Percentiles rank a stretch among this genome's conserved stretches.
phyloP scores from a whole-genome alignment of 2,329 filamentous ascomycete species.

The Albifimbria verrucaria region DNA sequence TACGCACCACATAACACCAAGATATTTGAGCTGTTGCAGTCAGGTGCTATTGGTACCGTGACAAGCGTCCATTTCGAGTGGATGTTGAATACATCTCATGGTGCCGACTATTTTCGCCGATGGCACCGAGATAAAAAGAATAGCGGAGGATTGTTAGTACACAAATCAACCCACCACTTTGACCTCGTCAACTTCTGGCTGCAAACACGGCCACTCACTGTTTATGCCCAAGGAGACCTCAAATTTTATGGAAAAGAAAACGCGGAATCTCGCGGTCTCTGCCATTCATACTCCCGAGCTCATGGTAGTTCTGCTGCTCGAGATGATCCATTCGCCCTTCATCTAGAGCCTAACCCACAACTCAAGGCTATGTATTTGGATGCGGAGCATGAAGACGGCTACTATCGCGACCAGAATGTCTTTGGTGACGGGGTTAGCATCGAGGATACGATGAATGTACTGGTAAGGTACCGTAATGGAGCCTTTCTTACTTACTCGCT shows the following conservation, averaged over 20 bases:
- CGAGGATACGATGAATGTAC: slow-evolving; percentile 60
- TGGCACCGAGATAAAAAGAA: slow-evolving; percentile 62
- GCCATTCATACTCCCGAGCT: slow-evolving; percentile 47
- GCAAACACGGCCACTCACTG: slow-evolving; percentile 49
- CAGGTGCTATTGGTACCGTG: slow-evolving; percentile 54
- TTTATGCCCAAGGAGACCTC: slow-evolving; percentile 56
- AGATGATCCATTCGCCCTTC: slow-evolving; percentile 56
- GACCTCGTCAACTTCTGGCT: slow-evolving; percentile 64
- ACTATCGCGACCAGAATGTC: slow-evolving; percentile 59
- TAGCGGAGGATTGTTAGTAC: slow-evolving; percentile 56
- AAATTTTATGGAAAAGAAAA: slow-evolving; percentile 61
- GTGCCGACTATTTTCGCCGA: slow-evolving; percentile 60
- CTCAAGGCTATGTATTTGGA: slow-evolving; percentile 59
- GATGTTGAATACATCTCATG: slow-evolving; percentile 60
- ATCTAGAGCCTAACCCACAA: slow-evolving; percentile 48
- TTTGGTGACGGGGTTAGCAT: slow-evolving; percentile 63
- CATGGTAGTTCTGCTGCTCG: slow-evolving; percentile 48
- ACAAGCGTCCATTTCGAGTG: slow-evolving; percentile 61
- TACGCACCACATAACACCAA: slow-evolving; percentile 65
- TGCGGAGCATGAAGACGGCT: slow-evolving; percentile 61
- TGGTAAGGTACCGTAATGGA: slow-evolving; percentile 55
- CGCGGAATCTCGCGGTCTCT: slow-evolving; percentile 51
- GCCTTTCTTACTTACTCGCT: slow-evolving; percentile 58
- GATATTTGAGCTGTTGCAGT: slow-evolving; percentile 49
- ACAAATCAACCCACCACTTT: slow-evolving; percentile 63